Percentiles rank a stretch among this genome's conserved stretches.
Conservation (phyloP, 208 protist species). For the Tritrichomonas foetus region DNA sequence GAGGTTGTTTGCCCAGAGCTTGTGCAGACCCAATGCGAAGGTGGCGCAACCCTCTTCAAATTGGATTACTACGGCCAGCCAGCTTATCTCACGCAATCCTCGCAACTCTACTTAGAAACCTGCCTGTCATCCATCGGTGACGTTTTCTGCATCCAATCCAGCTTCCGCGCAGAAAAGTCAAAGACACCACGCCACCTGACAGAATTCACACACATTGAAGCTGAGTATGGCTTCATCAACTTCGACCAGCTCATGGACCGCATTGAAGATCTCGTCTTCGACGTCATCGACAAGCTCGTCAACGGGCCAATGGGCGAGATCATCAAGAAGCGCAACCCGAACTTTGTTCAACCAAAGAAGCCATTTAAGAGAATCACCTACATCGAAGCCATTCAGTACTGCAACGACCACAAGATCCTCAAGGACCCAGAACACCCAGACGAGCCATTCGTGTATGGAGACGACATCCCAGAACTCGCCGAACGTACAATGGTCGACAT, state of each 20-base stretch:
- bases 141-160: constrained; percentile 84
- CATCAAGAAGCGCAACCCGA: constrained; percentile 76
- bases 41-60: constrained; percentile 92
- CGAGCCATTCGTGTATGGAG: constrained; percentile 75
- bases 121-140: constrained; percentile 81
- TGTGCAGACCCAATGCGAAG: constrained; percentile 93
- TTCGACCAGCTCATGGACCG: constrained; percentile 84
- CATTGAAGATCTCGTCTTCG: constrained; percentile 85
- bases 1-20: constrained; percentile 93
- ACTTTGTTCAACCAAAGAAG: constrained; percentile 70
- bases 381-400: constrained; percentile 86
- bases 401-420: constrained; percentile 79
- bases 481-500: constrained; percentile 91
- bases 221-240: constrained; percentile 84
- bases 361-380: constrained; percentile 90
- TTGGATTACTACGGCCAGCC: constrained; percentile 88
- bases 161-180: constrained; percentile 94
- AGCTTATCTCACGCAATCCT: constrained; percentile 95
- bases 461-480: constrained; percentile 94
- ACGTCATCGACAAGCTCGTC: constrained; percentile 71
- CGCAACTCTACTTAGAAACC: constrained; percentile 96
- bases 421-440: constrained; percentile 66
- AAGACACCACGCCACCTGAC: constrained; percentile 91
- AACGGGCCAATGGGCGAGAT: constrained; percentile 63
- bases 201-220: constrained; percentile 96